phyloP scores from a whole-genome alignment of 345 rosid species.

The Rubroshorea leprosula region DNA sequence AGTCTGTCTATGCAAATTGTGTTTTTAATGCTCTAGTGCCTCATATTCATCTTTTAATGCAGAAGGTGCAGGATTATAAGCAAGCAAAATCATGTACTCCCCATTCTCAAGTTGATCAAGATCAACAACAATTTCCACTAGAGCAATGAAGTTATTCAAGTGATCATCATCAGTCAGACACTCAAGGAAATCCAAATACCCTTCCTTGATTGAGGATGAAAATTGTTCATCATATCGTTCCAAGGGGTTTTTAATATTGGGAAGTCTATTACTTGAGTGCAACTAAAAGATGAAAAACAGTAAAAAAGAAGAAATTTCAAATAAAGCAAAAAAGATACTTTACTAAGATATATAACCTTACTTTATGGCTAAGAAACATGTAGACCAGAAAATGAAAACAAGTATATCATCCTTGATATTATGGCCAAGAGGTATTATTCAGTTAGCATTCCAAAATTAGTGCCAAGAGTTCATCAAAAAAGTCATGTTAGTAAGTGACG shows the following conservation, averaged over 20 bases:
- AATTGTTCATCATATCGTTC: slow-evolving; percentile 60
- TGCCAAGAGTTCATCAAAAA: no score
- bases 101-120: slow-evolving; percentile 94
- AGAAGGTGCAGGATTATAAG: slow-evolving; percentile 64
- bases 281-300: slow-evolving; percentile 21
- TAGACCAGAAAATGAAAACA: neutral
- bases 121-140: slow-evolving; percentile 85
- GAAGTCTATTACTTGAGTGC: slow-evolving; percentile 88
- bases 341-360: neutral
- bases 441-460: no score
- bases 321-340: neutral
- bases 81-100: slow-evolving; percentile 88
- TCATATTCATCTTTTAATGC: slow-evolving; percentile 74
- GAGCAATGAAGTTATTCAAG: slow-evolving; percentile 67
- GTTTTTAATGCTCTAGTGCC: slow-evolving; percentile 67
- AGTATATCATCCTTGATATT: neutral
- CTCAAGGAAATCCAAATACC: slow-evolving; percentile 53
- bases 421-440: no score
- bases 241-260: slow-evolving; percentile 67
- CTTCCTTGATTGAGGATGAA: slow-evolving; percentile 56
- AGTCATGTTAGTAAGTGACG: no score
- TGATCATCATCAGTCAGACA: slow-evolving; percentile 62
- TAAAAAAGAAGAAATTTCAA: neutral
- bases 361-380: neutral
- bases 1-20: slow-evolving; percentile 72